Evolutionary conservation across 495 filamentous ascomycete species (phyloP), one percentile per base, ranked within the genome.

Genomic region (Xylaria telfairii): DNA sequence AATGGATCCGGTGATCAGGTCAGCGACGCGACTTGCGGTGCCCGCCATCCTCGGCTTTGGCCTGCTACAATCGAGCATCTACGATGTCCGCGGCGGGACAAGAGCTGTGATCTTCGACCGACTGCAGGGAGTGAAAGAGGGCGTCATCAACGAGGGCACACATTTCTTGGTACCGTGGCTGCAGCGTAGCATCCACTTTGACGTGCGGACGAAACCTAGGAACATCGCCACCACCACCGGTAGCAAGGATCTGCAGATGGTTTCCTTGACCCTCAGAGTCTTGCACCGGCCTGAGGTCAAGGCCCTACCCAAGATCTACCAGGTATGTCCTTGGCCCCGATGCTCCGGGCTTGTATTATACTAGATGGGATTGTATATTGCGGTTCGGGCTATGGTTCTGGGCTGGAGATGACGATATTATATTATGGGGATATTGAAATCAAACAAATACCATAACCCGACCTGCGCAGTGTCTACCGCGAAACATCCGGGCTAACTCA

Each of bases 191-290:
- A 96, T 99, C 81, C 86, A 97, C 80, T 99, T 96, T 84, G 96
- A 99, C 85, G 96, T 99, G 70, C 93, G 96, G 71, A 98, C 96
- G 53, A 96, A 96, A 88, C 96, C 96, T 60, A 88, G 96, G 75
- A 97, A 95, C 78, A 98, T 99, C 83, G 91, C 90, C 19, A 99
- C 96, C n/a, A 98, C 95, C 17, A 99, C 96, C 13, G 96, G 96
- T 67, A 94, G 91, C 87, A 99, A 99, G 89, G 96, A 99, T 84
- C 81, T 99, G 83, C 96, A 99, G 88, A 99, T 99, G 96, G 96
- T 99, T 79, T 97, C 93, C 87, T 87, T 99, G 87, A 99, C 96
- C 42, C 86, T 99, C 75, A 90, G 96, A 76, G 96, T 99, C 66
- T 83, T 99, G 80, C 96, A 98, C 85, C 88, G 96, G 71, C 96